Base-by-base conservation (phyloP, 176 grass and related monocot species). In the Saccharum spontaneum region DNA sequence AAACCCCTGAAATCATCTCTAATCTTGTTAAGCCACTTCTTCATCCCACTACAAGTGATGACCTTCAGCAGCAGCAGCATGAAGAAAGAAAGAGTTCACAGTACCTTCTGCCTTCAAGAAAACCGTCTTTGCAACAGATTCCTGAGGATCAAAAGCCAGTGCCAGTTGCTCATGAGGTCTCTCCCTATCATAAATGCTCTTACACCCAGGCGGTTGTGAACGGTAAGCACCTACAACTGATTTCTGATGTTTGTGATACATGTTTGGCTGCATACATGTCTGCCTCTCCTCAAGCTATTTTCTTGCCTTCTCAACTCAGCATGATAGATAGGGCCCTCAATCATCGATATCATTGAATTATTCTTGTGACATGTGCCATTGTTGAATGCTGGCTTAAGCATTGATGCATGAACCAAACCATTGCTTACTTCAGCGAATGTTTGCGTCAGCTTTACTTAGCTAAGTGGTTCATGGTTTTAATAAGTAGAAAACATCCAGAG, bases 161-260 rank as follows among this genome's bases (percentile, higher is more conserved):
- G 41, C 71, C 76, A 20, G 71, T 84, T 10, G 86, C 69, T 11
- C 89, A 97, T 75, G 94, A 89, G 50, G 30, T 83, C 33, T 73
- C 91, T 18, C 6, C 87, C 0, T 76, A 84, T 6, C 77, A 80
- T 1, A 85, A 91, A 20, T 90, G 89, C 87, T 88, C 94, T 63
- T 97, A 85, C 64, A 71, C 86, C 22, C 94, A 97, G 66, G 94
- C 77, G 38, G 94, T 91, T 18, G 23, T 93, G 37, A 97, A 97
- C 4, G 94, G 94, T 96, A 91, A 50, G 86, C 39, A 86, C 33
- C 36, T 36, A 10, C 17, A 12, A 4, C 43, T 73, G 6, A 4
- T 39, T 14, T 69, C 39, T 76, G 6, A 80, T 73, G 71, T 73
- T 54, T 34, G 7, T 4, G 8, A 46, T 62, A 23, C 36, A 8